phyloP scores from a whole-genome alignment of 495 filamentous ascomycete species.

The Staphylotrichum tortipilum region DNA sequence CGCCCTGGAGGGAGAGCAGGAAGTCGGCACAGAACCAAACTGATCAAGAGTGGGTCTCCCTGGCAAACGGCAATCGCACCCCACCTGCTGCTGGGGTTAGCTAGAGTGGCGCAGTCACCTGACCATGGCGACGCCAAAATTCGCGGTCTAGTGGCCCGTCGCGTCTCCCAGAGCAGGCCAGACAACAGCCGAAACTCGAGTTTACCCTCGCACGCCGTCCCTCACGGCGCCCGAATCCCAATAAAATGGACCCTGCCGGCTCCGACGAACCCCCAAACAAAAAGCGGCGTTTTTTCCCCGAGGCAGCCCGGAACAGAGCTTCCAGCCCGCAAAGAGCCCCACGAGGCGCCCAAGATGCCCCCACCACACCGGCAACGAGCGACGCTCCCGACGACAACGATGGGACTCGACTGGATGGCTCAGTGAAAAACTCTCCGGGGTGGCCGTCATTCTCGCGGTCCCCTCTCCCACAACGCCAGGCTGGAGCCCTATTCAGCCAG shows the following conservation, averaged over 20 bases:
- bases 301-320: conserved; percentile 41
- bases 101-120: conserved; percentile 20
- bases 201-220: background rate
- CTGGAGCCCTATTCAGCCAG: conserved; percentile 7
- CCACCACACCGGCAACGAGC: no score
- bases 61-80: no score
- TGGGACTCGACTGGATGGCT: background rate
- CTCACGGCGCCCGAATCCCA: conserved; percentile 4
- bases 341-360: background rate
- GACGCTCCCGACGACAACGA: conserved; percentile 1
- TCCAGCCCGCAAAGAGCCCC: background rate
- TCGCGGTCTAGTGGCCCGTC: conserved; percentile 19
- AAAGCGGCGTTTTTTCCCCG: conserved; percentile 72
- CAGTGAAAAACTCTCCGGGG: background rate
- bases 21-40: no score
- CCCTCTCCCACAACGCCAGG: conserved; percentile 16
- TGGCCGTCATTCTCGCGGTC: background rate
- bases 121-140: conserved; percentile 22
- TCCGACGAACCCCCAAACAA: conserved; percentile 60
- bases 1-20: no score
- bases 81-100: no score
- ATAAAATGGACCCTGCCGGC: conserved; percentile 47
- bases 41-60: background rate
- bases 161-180: conserved; percentile 21
- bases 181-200: background rate